phyloP scores from a whole-genome alignment of 768 basidiomycete species.

The Hypholoma fasciculare region DNA sequence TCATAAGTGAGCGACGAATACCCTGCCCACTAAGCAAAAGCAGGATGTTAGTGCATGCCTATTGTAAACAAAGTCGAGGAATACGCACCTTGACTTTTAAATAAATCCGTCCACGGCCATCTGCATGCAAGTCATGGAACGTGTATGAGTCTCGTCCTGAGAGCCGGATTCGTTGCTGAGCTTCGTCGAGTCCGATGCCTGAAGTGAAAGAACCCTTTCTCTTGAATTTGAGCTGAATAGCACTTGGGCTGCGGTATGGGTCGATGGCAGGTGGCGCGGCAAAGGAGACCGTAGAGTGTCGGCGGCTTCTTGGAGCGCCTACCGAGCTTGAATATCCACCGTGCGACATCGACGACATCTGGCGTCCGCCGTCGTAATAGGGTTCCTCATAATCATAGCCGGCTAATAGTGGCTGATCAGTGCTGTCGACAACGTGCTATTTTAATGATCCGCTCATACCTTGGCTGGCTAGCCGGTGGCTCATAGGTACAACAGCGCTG shows the following conservation, averaged over 20 bases:
- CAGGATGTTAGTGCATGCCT: conserved; percentile 4
- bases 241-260: conserved; percentile 47
- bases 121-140: conserved; percentile 65
- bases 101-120: conserved; percentile 56
- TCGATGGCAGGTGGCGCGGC: conserved; percentile 39
- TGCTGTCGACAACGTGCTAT: not conserved
- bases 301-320: conserved; percentile 40
- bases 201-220: conserved; percentile 65
- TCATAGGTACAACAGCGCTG: conserved; percentile 35
- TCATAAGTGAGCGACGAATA: conserved; percentile 73
- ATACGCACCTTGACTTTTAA: conserved; percentile 60
- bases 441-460: conserved; percentile 29
- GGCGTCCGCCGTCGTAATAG: conserved; percentile 53
- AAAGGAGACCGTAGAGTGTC: conserved; percentile 54
- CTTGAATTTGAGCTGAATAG: conserved; percentile 68
- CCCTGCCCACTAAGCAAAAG: conserved; percentile 58
- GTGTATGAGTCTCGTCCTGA: conserved; percentile 65
- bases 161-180: conserved; percentile 61
- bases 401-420: conserved; percentile 17
- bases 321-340: conserved; percentile 25
- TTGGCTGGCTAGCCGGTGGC: conserved; percentile 39
- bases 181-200: conserved; percentile 69
- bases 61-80: not conserved
- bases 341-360: conserved; percentile 35
- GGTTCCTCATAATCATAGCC: conserved; percentile 58